Conservation (phyloP, 2,329 filamentous ascomycete species). For the Dissoconium aciculare region DNA sequence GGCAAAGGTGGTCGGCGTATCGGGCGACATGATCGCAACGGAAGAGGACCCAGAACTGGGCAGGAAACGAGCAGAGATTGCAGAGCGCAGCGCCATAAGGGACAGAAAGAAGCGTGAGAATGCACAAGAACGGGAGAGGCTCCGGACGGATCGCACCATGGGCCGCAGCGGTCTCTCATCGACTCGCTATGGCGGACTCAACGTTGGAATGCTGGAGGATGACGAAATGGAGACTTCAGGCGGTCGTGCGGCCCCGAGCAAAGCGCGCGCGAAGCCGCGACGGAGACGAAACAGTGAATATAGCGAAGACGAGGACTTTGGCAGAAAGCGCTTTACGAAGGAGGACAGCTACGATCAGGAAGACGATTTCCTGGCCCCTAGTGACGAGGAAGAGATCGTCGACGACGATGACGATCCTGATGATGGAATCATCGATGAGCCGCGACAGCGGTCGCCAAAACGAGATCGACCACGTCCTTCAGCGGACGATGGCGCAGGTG, state of each 20-base stretch:
- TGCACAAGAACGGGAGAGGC: conserved; percentile 48
- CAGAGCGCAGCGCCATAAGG: conserved; percentile 58
- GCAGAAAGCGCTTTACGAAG: conserved; percentile 45
- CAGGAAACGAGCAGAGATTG: conserved; percentile 56
- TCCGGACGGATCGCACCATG: conserved; percentile 36
- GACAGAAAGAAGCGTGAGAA: conserved; percentile 46
- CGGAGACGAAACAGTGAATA: conserved; percentile 30
- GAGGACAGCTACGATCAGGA: conserved; percentile 67
- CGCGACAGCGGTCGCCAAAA: conserved; percentile 26
- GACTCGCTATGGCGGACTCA: conserved; percentile 41
- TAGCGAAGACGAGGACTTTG: conserved; percentile 67
- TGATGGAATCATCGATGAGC: conserved; percentile 30
- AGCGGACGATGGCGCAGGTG: conserved; percentile 23
- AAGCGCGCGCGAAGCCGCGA: conserved; percentile 20
- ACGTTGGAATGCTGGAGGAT: conserved; percentile 55
- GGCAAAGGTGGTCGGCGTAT: conserved; percentile 34
- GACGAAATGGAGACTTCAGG: conserved; percentile 29
- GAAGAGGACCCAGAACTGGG: conserved; percentile 61
- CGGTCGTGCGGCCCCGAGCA: conserved; percentile 12
- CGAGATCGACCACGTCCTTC: conserved; percentile 16
- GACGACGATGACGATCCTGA: conserved; percentile 43
- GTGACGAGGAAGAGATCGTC: conserved; percentile 51
- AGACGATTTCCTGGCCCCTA: conserved; percentile 63
- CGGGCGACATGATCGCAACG: conserved; percentile 51
- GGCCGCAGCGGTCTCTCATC: conserved; percentile 35